phyloP scores from a whole-genome alignment of 2,329 filamentous ascomycete genomes.

The Eutypa lata region DNA sequence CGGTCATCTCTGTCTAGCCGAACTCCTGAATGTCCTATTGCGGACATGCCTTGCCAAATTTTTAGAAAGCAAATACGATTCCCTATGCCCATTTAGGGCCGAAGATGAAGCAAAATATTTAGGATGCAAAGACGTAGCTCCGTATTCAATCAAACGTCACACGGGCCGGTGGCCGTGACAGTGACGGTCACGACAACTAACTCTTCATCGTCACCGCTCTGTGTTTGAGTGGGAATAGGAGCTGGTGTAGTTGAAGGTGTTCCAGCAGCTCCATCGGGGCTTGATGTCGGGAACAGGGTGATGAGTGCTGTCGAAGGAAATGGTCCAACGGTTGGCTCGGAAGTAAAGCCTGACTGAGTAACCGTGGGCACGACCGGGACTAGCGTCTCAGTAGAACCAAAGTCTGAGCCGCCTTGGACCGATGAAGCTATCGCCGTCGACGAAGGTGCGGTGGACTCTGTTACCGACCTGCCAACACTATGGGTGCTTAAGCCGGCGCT shows the following conservation, averaged over 20 bases:
- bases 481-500: slow-evolving; percentile 1
- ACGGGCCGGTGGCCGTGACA: slow-evolving; percentile 23
- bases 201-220: slow-evolving; percentile 7
- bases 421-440: not conserved
- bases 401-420: not conserved
- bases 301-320: not conserved
- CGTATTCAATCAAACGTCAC: slow-evolving; percentile 11
- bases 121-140: slow-evolving; percentile 5
- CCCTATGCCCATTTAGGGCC: not conserved
- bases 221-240: slow-evolving; percentile 3
- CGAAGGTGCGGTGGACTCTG: no score
- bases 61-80: not conserved
- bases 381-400: slow-evolving; percentile 4
- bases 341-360: slow-evolving; percentile 6
- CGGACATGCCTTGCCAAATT: not conserved
- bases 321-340: slow-evolving; percentile 1
- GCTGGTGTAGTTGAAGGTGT: slow-evolving; percentile 8
- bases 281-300: slow-evolving; percentile 13
- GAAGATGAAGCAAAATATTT: not conserved
- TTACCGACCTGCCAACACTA: not conserved
- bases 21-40: not conserved
- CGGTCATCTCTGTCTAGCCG: not conserved
- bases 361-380: slow-evolving; percentile 14
- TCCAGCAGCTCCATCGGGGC: not conserved
- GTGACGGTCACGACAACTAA: slow-evolving; percentile 25